phyloP scores from a whole-genome alignment of 1,284 basidiomycete genomes.

The Leccinum subrobustum region DNA sequence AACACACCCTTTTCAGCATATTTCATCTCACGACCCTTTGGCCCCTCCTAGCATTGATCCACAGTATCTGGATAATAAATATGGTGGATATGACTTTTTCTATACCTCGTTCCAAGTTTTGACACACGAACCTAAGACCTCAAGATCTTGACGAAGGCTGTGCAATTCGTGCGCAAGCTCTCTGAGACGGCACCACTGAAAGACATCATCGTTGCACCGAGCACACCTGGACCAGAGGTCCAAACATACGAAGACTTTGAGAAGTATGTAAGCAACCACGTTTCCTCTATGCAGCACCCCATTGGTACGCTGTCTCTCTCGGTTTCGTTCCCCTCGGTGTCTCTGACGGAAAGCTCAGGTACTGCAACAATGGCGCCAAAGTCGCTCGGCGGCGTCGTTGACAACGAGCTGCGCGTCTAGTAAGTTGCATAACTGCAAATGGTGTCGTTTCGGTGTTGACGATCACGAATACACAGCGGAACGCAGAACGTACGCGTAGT shows the following conservation, averaged over 20 bases:
- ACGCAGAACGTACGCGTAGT: slow-evolving; percentile 21
- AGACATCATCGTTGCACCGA: slow-evolving; percentile 17
- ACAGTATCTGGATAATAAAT: slow-evolving; percentile 14
- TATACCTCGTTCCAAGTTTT: not conserved
- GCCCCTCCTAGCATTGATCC: slow-evolving; percentile 15
- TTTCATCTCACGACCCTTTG: slow-evolving; percentile 17
- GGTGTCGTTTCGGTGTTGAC: not conserved
- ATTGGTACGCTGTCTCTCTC: slow-evolving; percentile 8
- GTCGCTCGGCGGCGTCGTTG: slow-evolving; percentile 20
- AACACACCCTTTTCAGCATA: slow-evolving; percentile 9
- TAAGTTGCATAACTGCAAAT: slow-evolving; percentile 3
- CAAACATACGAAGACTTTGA: slow-evolving; percentile 21
- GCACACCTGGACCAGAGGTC: slow-evolving; percentile 21
- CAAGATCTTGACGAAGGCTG: slow-evolving; percentile 20
- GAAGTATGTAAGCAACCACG: slow-evolving; percentile 2
- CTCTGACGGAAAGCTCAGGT: slow-evolving; percentile 9
- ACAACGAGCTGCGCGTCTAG: slow-evolving; percentile 18
- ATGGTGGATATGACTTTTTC: slow-evolving; percentile 5
- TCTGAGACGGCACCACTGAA: slow-evolving; percentile 21
- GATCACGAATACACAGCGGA: slow-evolving; percentile 6
- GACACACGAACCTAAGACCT: slow-evolving; percentile 7
- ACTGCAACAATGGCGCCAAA: slow-evolving; percentile 19
- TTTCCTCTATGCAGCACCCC: slow-evolving; percentile 14
- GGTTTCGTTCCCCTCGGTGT: not conserved
- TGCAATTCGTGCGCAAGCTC: slow-evolving; percentile 17